Evolutionary conservation across 495 filamentous ascomycete genomes (phyloP), one percentile per base, ranked within the genome.

Genomic region (Penicillium cataractarum): DNA sequence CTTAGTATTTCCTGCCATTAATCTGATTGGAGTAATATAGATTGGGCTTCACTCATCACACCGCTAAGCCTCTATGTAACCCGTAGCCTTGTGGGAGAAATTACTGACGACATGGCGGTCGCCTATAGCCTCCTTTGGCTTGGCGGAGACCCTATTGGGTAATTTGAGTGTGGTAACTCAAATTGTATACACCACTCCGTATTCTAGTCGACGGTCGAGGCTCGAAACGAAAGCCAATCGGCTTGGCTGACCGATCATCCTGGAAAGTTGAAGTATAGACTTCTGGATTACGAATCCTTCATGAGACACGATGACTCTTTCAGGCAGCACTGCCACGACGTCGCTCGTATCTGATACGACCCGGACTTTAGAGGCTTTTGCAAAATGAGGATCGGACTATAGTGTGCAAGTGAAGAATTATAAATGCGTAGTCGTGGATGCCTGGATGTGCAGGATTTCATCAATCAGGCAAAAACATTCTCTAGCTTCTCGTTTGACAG

Each of bases 311-410:
- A 27, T 52, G 60, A 44, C 39, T 55, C 40, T 50, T 26, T 37
- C 26, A 54, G 56, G 57, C 63, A 60, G 55, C 63, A 66, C 60
- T 65, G 66, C 59, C 59, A 46, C 62, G 17, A 52, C 37, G 4
- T 29, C 26, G 24, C 46, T 50, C 46, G 46, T 50, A 10, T 22
- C 13, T 7, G 21, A 46, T 21, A 44, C 42, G 33, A 26, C 10
- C 6, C 6, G 13, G 27, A 58, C 6, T 27, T 15, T 27, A 15
- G 22, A 19, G 5, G 42, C 42, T 21, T 46, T 21, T 4, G 19
- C n/a, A 9, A 24, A 10, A 46, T 21, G 6, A 7, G 4, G 9
- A 24, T 21, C 39, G 4, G 1, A 5, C 8, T 5, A 21, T 2
- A 17, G 10, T 27, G 29, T 2, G 2, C 17, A 8, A 6, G 10